A percentile compares a stretch with the other conserved stretches of the same genome.
phyloP scores from a whole-genome alignment of 2,329 filamentous ascomycete species.

The Ramichloridium luteum region DNA sequence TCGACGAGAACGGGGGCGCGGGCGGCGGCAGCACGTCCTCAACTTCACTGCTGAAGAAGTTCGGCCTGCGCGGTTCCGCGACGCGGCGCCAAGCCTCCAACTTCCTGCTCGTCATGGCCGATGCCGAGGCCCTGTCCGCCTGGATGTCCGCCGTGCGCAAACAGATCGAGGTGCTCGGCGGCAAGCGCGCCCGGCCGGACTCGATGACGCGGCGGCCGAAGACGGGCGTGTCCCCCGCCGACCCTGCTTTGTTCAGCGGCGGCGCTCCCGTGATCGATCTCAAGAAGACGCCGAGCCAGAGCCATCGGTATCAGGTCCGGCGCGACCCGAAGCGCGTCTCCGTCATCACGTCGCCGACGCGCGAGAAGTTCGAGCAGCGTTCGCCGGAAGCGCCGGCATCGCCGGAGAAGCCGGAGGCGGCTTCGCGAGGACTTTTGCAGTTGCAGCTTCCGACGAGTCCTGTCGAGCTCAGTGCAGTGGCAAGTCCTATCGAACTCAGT shows the following conservation, averaged over 20 bases:
- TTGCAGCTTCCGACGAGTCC: no score
- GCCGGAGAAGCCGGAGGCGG: no score
- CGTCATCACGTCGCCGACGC: slow-evolving; percentile 9
- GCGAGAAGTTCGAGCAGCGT: slow-evolving; percentile 2
- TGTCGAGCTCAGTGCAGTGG: background rate
- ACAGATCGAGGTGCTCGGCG: slow-evolving; percentile 59
- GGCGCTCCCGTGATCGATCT: slow-evolving; percentile 16
- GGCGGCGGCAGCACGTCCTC: slow-evolving; percentile 37
- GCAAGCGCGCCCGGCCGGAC: slow-evolving; percentile 50
- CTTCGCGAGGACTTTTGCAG: no score
- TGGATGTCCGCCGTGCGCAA: slow-evolving; percentile 60
- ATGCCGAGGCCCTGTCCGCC: slow-evolving; percentile 59
- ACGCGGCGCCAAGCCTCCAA: slow-evolving; percentile 38
- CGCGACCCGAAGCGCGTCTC: slow-evolving; percentile 24
- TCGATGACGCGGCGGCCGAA: slow-evolving; percentile 6
- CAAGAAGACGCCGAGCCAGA: slow-evolving; percentile 16
- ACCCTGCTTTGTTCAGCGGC: no score
- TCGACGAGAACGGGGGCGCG: slow-evolving; percentile 40
- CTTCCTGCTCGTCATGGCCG: slow-evolving; percentile 61
- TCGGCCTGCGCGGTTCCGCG: slow-evolving; percentile 41
- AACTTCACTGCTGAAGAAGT: slow-evolving; percentile 52
- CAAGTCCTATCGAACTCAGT: no score
- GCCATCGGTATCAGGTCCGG: slow-evolving; percentile 28
- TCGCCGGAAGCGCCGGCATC: slow-evolving; percentile 6
- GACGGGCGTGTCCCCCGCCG: slow-evolving; percentile 4